Percentiles rank a stretch among this genome's conserved stretches.
Evolutionary conservation across 129 eudicot species (phyloP).

Genomic region (Glebionis coronaria): DNA sequence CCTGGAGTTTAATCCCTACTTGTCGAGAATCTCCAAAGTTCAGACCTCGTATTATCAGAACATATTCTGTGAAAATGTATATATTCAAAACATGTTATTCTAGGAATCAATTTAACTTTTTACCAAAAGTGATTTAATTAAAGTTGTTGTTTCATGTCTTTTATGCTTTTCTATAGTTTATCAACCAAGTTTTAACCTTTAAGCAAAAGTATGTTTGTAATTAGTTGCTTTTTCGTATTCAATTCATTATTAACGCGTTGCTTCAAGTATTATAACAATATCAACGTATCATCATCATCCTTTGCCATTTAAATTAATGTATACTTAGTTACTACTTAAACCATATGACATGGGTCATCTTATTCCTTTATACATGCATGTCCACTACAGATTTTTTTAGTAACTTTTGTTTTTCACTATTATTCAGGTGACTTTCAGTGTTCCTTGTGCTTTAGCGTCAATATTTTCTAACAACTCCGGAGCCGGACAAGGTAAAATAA

Average conservation of each 20-base stretch:
- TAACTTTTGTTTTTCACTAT: neutral
- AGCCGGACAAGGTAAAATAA: slow-evolving; percentile 55
- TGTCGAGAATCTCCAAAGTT: too few species aligned
- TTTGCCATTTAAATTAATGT: neutral
- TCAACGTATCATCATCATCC: neutral
- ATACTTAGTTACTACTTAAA: neutral
- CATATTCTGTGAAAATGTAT: neutral
- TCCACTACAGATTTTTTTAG: too few species aligned
- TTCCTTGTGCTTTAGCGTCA: slow-evolving; percentile 75
- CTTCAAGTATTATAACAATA: neutral
- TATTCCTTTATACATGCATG: neutral
- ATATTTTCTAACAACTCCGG: slow-evolving; percentile 45
- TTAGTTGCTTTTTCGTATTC: neutral
- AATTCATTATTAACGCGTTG: neutral
- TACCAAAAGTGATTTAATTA: neutral
- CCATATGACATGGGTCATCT: too few species aligned
- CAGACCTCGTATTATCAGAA: neutral
- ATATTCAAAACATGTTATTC: slow-evolving; percentile 1
- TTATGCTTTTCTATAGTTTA: neutral
- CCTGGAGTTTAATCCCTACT: too few species aligned
- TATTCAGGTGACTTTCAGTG: slow-evolving; percentile 57
- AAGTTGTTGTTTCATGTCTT: slow-evolving; percentile 2
- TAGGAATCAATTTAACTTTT: neutral
- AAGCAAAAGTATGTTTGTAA: slow-evolving; percentile 7
- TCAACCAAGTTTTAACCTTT: neutral